Evolutionary conservation across 495 filamentous ascomycete species (phyloP).

Genomic region (Annulohypoxylon bovei): DNA sequence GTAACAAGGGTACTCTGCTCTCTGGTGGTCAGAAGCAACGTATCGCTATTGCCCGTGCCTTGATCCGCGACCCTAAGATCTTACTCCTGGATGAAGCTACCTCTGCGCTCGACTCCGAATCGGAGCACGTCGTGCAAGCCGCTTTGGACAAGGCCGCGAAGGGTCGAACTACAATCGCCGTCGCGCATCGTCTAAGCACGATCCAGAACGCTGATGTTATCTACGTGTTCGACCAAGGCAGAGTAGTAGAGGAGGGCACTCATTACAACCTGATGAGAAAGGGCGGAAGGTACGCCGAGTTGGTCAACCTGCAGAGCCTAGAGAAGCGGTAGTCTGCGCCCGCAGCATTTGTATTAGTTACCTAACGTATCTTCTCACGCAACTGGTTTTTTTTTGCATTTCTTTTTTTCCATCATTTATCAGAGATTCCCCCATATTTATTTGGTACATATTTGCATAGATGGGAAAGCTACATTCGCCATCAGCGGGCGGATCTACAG

Average conservation of each 20-base stretch:
- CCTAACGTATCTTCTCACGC: neutral
- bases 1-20: slow-evolving; percentile 79
- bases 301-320: slow-evolving; percentile 81
- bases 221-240: slow-evolving; percentile 82
- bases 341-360: slow-evolving; percentile 9
- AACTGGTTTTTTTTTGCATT: neutral
- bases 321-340: slow-evolving; percentile 59
- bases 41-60: slow-evolving; percentile 76
- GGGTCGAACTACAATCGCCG: slow-evolving; percentile 81
- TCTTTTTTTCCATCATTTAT: neutral
- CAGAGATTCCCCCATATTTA: slow-evolving; percentile 17
- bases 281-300: slow-evolving; percentile 77
- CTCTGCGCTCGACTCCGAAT: slow-evolving; percentile 81
- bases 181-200: slow-evolving; percentile 79
- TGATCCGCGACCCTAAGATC: slow-evolving; percentile 73
- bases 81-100: slow-evolving; percentile 84
- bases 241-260: slow-evolving; percentile 76
- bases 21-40: slow-evolving; percentile 89
- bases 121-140: slow-evolving; percentile 83
- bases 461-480: neutral
- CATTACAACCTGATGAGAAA: slow-evolving; percentile 73
- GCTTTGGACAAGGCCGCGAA: slow-evolving; percentile 78
- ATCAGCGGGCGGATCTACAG: neutral
- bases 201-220: slow-evolving; percentile 87
- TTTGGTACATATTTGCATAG: slow-evolving; percentile 8